phyloP scores from a whole-genome alignment of 2,329 filamentous ascomycete genomes.

The Cordyceps militaris region DNA sequence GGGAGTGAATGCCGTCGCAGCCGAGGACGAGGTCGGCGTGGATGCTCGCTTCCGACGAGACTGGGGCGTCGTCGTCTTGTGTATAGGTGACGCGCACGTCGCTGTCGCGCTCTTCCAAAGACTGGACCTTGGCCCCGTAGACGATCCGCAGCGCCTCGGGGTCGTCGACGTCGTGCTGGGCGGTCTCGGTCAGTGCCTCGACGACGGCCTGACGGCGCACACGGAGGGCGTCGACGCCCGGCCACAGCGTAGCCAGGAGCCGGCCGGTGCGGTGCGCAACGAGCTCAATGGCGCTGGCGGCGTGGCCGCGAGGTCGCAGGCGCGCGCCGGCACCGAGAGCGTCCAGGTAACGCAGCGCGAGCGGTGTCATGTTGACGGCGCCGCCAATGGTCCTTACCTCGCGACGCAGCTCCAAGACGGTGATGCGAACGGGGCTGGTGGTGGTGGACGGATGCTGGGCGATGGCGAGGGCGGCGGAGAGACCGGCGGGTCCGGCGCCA shows the following conservation, averaged over 20 bases:
- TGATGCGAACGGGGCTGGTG: conserved; percentile 30
- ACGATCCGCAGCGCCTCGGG: conserved; percentile 16
- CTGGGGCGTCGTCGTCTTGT: neutral
- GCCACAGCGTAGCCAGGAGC: conserved; percentile 20
- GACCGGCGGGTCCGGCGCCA: conserved; percentile 44
- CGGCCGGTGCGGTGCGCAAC: conserved; percentile 23
- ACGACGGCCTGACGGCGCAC: conserved; percentile 23
- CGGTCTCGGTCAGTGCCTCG: conserved; percentile 18
- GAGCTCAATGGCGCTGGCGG: conserved; percentile 21
- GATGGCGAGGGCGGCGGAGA: conserved; percentile 41
- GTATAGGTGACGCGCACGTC: neutral
- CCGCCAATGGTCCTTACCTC: conserved; percentile 37
- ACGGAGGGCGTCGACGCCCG: conserved; percentile 21
- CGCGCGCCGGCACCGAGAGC: conserved; percentile 28
- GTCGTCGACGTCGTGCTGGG: neutral
- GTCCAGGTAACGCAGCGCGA: conserved; percentile 37
- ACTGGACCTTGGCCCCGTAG: conserved; percentile 16
- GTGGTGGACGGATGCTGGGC: conserved; percentile 31
- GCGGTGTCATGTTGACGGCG: conserved; percentile 40
- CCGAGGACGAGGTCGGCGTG: conserved; percentile 25
- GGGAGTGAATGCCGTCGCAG: conserved; percentile 34
- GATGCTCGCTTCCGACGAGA: neutral
- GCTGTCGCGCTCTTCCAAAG: conserved; percentile 14
- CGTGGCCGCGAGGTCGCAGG: conserved; percentile 16
- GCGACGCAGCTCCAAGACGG: conserved; percentile 41